Base-by-base conservation (phyloP, 2,329 filamentous ascomycete genomes). In the Botrytis cinerea region DNA sequence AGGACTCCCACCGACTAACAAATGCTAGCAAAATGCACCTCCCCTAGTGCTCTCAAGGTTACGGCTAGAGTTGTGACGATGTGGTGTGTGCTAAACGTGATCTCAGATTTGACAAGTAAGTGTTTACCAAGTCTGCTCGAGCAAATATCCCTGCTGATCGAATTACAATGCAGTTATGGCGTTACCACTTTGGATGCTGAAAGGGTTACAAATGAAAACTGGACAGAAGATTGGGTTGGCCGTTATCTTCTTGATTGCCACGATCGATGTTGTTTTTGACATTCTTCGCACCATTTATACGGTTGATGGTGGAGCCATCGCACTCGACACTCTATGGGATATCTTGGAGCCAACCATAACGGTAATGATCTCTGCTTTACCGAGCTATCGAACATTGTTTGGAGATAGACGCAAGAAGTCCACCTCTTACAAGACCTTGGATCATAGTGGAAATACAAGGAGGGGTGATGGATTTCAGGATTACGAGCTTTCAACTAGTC, bases 301-400 rank as follows among this genome's bases (percentile, higher is more conserved):
- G 20, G 35, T 66, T 16, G 14, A 66, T 66, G 63, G 63, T n/a
- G 43, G 63, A 12, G 43, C 63, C 22, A 48, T 67, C 28, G 63
- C 63, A 45, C 63, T 67, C 18, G 63, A 67, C 5, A 67, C 63
- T 67, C 3, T 67, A 45, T 67, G 63, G 22, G 38, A 48, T 32
- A 67, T 67, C 14, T 25, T 67, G 18, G 43, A 67, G 75, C 48
- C 75, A 43, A 40, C 32, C 9, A 35, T 67, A 9, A 48, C 20
- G 12, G 63, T 66, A 5, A 51, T 67, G 16, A 22, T 67, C 8
- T 67, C 63, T 32, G 22, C 40, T 22, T 48, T 67, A 46, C 63
- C 63, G 43, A 48, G 20, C 16, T 48, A 67, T 32, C 25, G 51
- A 16, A 57, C n/a, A 40, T 40, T 40, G 38, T 40, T 40, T 40